Base-by-base conservation (phyloP, 1,284 basidiomycete genomes). In the Fomitopsis betulina region DNA sequence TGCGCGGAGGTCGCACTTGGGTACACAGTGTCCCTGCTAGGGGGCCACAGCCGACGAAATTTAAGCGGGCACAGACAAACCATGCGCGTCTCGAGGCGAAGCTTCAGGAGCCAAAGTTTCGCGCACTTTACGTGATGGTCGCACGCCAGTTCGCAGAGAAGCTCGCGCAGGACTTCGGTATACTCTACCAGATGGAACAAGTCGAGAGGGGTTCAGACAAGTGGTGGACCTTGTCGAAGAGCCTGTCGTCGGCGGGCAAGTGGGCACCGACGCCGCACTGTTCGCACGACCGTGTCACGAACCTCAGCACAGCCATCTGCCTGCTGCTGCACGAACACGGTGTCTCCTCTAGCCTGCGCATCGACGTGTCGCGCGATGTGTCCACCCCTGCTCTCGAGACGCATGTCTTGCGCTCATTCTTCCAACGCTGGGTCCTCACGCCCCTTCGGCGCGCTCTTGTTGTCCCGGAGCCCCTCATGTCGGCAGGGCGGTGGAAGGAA, bases 191-290 rank as follows among this genome's bases (percentile, higher is more conserved):
- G 54, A 72, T 84, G 30, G 54, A 71, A 5, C 63, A 74, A 54
- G 65, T 79, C 2, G 63, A 71, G 0, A 58, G 59, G 0, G 62
- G 67, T 33, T 66, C 69, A 3, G 72, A 78, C 50, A 70, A 70
- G 19, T 61, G 68, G 32, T 51, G 49, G 49, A 42, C 68, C 0
- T 71, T 84, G 32, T 64, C 78, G 19, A 72, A 71, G 58, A 69
- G 74, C 30, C 71, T 89, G 33, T 80, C 79, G 1, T 79, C 87
- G 13, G 85, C 79, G 1, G 77, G 78, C 5, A 91, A 90, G 69
- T 90, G 87, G 87, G 86, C 85, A 0, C 87, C 88, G 0, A 80
- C 82, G 1, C 82, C 84, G 5, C 76, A 70, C 3, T 70, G 75
- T 2, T 76, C 82, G 1, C 86, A 88, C 60, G 88, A 90, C 67